Evolutionary conservation across 2,329 filamentous ascomycete species (phyloP).

Genomic region (Elsinoe ampelina): DNA sequence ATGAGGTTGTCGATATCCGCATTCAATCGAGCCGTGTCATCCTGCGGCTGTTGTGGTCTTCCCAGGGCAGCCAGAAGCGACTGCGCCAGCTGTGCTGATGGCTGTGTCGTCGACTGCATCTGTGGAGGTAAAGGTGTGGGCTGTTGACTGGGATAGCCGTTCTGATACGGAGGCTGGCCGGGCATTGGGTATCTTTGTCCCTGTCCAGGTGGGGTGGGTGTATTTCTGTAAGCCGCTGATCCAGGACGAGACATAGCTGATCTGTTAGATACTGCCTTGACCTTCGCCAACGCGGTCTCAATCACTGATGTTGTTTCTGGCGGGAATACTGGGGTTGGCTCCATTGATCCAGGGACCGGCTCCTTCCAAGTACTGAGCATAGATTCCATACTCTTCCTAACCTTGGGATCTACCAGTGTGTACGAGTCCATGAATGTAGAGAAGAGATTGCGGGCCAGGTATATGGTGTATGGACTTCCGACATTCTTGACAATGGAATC

Average conservation of each 20-base stretch:
- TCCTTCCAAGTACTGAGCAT: constrained; percentile 98
- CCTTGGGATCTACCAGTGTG: constrained; percentile 71
- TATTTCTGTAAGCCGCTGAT: constrained; percentile 54
- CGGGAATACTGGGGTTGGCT: constrained; percentile 85
- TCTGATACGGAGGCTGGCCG: constrained; percentile 26
- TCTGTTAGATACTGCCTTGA: constrained; percentile 53
- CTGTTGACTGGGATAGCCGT: constrained; percentile 29
- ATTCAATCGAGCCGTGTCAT: constrained; percentile 56
- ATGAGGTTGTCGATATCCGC: constrained; percentile 76
- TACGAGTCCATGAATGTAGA: constrained; percentile 96
- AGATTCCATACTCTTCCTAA: constrained; percentile 87
- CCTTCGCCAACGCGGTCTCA: constrained; percentile 87
- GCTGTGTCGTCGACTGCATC: constrained; percentile 11
- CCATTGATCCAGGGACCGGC: constrained; percentile 85
- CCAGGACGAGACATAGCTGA: constrained; percentile 33
- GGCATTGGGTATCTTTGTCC: constrained; percentile 33
- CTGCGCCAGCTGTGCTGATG: constrained; percentile 15
- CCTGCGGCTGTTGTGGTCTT: constrained; percentile 16
- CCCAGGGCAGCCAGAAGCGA: constrained; percentile 15
- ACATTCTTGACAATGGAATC: constrained; percentile 99
- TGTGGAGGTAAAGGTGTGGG: constrained; percentile 12
- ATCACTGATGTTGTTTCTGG: constrained; percentile 80
- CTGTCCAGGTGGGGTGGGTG: constrained; percentile 59
- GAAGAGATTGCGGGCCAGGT: constrained; percentile 85
- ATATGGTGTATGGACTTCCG: constrained; percentile 91